Evolutionary conservation across 139 green algal species (phyloP).

Genomic region (Coccomyxa sp.): DNA sequence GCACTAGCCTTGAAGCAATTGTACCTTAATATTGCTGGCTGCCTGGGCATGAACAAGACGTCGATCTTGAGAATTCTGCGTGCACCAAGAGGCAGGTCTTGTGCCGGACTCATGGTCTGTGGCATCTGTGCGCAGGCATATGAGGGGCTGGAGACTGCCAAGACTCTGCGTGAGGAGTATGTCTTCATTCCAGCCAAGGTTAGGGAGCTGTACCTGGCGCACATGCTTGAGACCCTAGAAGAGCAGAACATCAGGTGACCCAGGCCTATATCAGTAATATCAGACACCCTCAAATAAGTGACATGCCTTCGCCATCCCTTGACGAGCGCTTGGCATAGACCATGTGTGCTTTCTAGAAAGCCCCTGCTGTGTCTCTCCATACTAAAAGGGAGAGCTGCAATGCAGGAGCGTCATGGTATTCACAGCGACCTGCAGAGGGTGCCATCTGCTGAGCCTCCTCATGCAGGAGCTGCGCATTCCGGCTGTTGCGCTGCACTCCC

Average conservation of each 20-base stretch:
- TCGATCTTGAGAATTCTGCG: too few relatives aligned
- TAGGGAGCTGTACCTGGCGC: conserved; percentile 95
- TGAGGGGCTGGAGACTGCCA: conserved; percentile 80
- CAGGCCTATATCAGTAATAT: too few relatives aligned
- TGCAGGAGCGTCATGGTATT: conserved; percentile 92
- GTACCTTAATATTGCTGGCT: background rate
- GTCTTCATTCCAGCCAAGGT: conserved; percentile 91
- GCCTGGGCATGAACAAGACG: background rate
- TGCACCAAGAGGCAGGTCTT: too few relatives aligned
- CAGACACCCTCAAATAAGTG: too few relatives aligned
- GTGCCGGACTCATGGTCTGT: too few relatives aligned
- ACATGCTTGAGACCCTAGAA: conserved; percentile 74
- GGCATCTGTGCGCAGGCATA: too few relatives aligned
- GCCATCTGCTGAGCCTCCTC: conserved; percentile 12
- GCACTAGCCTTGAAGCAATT: background rate
- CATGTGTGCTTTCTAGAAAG: too few relatives aligned
- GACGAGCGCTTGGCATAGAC: too few relatives aligned
- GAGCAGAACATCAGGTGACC: conserved; percentile 49
- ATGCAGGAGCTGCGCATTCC: conserved; percentile 68
- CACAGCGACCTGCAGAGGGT: conserved; percentile 71
- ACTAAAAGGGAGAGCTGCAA: too few relatives aligned
- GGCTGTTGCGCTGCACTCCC: conserved; percentile 54
- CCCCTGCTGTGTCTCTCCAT: too few relatives aligned
- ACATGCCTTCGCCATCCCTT: too few relatives aligned
- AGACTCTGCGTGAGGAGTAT: conserved; percentile 82